Base-by-base conservation (phyloP, 2,329 filamentous ascomycete genomes). In the Sclerotinia glacialis region DNA sequence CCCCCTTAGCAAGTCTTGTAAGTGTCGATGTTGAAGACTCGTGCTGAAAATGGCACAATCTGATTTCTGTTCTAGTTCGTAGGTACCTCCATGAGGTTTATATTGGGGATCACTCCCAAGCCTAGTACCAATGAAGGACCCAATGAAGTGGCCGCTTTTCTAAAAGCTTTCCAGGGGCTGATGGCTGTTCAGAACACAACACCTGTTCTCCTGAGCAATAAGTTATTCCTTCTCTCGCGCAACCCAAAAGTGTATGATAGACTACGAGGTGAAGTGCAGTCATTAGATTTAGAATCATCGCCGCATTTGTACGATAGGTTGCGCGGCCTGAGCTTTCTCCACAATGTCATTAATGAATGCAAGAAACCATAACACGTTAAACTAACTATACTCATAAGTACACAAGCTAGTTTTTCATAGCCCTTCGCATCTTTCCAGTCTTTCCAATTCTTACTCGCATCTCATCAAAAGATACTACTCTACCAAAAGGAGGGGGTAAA, bases 361-460 rank as follows among this genome's bases (percentile, higher is more conserved):
- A 40, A 53, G 60, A n/a, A 9, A 23, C 4, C 2, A 4, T 59
- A 47, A 4, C 1, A 8, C 23, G 31, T 5, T 21, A 18, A 34
- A 34, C 3, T n/a, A 14, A 1, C 52, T 34, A 34, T 4, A 21
- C 11, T 8, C 52, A 34, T n/a, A 40, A 21, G 14, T n/a, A 26
- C 18, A 18, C 21, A 8, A 5, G 21, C 46, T 37, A 6, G 37
- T n/a, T 3, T 3, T 28, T 7, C 23, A 5, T 26, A 72, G 67
- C 62, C 16, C 69, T 73, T 42, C 69, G 71, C 31, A 44, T 72
- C 11, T 66, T 74, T 71, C 68, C 70, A 68, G 23, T 74, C 70
- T 28, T 76, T 73, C 60, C 62, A 23, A 46, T 16, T 14, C 53
- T 65, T 34, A 65, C 59, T 21, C 67, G 68, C 42, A 42, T 64